These are phyloP conservation scores for Stagonosporopsis rhizophila DNA, from an alignment of 2,329 filamentous ascomycete genomes.

Conservation along the genomic window DNA sequence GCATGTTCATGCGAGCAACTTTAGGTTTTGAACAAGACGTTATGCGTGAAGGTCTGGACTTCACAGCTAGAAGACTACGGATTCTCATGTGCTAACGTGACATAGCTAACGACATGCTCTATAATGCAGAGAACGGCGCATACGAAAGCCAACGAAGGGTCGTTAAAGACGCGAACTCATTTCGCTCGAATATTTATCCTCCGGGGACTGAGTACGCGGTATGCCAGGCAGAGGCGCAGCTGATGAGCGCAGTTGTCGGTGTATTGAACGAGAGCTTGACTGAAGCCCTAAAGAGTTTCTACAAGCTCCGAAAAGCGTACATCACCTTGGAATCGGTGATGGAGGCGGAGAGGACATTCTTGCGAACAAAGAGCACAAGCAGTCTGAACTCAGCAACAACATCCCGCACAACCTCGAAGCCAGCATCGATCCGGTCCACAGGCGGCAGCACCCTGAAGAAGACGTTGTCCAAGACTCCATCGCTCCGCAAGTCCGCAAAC, in stretches of 20 bases:
- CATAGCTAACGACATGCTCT: constrained; percentile 72
- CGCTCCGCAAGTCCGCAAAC: constrained; percentile 21
- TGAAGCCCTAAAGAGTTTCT: constrained; percentile 89
- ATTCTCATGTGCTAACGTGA: constrained; percentile 12
- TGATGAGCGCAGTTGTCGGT: constrained; percentile 87
- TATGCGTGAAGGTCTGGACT: constrained; percentile 72
- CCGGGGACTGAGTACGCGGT: constrained; percentile 87
- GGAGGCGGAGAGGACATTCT: constrained; percentile 71
- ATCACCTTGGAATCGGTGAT: constrained; percentile 81
- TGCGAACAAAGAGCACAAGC: constrained; percentile 49
- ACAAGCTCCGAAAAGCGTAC: constrained; percentile 89
- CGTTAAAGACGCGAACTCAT: constrained; percentile 66
- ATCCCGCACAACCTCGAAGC: constrained; percentile 32
- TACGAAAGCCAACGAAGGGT: constrained; percentile 79
- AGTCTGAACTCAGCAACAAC: constrained; percentile 33
- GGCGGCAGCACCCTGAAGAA: constrained; percentile 19
- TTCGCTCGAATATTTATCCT: constrained; percentile 72
- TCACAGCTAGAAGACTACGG: neutral
- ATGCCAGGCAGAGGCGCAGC: constrained; percentile 81
- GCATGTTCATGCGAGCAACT: constrained; percentile 84
- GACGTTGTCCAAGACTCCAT: constrained; percentile 20
- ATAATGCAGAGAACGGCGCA: constrained; percentile 77
- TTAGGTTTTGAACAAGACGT: constrained; percentile 91
- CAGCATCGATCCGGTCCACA: constrained; percentile 30
- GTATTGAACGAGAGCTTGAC: constrained; percentile 93